Evolutionary conservation across 352 stramenopile genomes (phyloP).

Genomic region (Phytophthora capsici): DNA sequence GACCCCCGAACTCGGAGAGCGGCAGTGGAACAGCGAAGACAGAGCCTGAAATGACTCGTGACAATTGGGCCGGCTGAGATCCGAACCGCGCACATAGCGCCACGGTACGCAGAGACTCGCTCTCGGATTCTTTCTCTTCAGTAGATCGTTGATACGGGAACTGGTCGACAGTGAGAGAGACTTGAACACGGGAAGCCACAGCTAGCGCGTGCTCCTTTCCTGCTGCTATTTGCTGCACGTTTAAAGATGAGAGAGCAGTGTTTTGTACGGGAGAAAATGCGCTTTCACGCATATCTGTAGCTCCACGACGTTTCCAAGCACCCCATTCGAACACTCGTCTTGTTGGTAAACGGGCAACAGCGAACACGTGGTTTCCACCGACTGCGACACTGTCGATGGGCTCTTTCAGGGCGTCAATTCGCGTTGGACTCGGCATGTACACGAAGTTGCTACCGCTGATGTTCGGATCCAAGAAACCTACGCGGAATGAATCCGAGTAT

Average conservation of each 20-base stretch:
- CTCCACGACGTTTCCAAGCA: constrained; percentile 57
- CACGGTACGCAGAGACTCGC: constrained; percentile 37
- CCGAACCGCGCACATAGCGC: constrained; percentile 66
- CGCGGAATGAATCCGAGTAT: constrained; percentile 66
- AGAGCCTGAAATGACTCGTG: constrained; percentile 45
- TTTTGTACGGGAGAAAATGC: constrained; percentile 60
- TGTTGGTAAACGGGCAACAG: constrained; percentile 37
- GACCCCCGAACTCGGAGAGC: constrained; percentile 12
- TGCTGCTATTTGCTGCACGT: constrained; percentile 51
- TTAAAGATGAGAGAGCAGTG: constrained; percentile 48
- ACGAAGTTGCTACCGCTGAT: constrained; percentile 80
- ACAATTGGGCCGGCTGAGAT: constrained; percentile 47
- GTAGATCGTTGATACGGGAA: constrained; percentile 30
- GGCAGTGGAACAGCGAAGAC: constrained; percentile 31
- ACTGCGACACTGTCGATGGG: constrained; percentile 59
- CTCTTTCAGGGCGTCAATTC: constrained; percentile 65
- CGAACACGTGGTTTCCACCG: constrained; percentile 76
- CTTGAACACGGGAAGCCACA: constrained; percentile 50
- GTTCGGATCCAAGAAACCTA: constrained; percentile 73
- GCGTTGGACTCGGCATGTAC: constrained; percentile 69
- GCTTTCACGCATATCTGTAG: constrained; percentile 56
- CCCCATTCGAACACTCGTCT: constrained; percentile 75
- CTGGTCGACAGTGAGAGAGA: constrained; percentile 51
- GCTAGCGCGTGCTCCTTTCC: constrained; percentile 75
- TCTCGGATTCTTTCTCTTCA: constrained; percentile 22